A percentile compares a stretch with the other conserved stretches of the same genome.
Evolutionary conservation across 2,329 filamentous ascomycete species (phyloP).

Genomic region (Calonectria henricotiae): DNA sequence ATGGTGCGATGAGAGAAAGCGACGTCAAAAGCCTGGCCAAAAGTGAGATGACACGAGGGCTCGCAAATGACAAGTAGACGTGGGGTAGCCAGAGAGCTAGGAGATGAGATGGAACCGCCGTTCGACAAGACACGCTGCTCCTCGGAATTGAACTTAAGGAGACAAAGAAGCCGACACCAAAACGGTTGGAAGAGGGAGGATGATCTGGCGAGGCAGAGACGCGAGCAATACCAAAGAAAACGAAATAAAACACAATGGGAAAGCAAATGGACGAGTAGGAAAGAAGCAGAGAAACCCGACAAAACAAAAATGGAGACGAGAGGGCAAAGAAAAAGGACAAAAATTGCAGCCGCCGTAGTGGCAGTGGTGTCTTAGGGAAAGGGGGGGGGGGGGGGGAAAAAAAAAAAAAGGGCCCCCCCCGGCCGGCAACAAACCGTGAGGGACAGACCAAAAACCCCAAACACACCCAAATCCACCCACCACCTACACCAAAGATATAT

Average conservation of each 20-base stretch:
- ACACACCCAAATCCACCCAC: too few relatives aligned
- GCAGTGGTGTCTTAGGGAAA: slow-evolving; percentile 34
- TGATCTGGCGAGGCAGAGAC: slow-evolving; percentile 27
- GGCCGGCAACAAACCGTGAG: too few relatives aligned
- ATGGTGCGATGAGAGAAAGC: slow-evolving; percentile 7
- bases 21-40: slow-evolving; percentile 4
- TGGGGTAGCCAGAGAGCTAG: slow-evolving; percentile 21
- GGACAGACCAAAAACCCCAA: too few relatives aligned
- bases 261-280: slow-evolving; percentile 36
- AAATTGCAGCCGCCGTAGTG: slow-evolving; percentile 48
- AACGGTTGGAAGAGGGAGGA: slow-evolving; percentile 23
- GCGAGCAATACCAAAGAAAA: slow-evolving; percentile 32
- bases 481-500: too few relatives aligned
- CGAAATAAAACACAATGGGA: slow-evolving; percentile 28
- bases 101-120: slow-evolving; percentile 32
- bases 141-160: slow-evolving; percentile 31
- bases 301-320: slow-evolving; percentile 49
- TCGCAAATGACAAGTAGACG: slow-evolving; percentile 25
- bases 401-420: slow-evolving; percentile 15
- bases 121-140: slow-evolving; percentile 35
- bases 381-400: too few relatives aligned
- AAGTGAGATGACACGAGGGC: slow-evolving; percentile 16
- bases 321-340: slow-evolving; percentile 38
- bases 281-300: slow-evolving; percentile 43
- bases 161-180: slow-evolving; percentile 34